These are phyloP conservation scores for Dichotomocladium elegans DNA, from an alignment of 371 early-diverging fungal genomes.

Conservation along the genomic window DNA sequence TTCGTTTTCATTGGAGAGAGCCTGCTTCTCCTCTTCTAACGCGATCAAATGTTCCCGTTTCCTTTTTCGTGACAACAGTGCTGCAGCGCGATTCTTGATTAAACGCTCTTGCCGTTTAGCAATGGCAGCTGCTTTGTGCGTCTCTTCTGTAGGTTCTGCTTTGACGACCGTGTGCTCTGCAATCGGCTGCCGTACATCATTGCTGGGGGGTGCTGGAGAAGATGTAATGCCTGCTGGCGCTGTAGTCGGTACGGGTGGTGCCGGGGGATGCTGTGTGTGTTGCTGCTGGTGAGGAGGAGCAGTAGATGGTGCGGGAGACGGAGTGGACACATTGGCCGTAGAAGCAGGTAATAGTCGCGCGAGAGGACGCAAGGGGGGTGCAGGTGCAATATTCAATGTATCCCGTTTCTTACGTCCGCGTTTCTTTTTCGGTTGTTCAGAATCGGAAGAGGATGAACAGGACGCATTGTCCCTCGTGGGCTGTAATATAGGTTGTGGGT, in stretches of 20 bases:
- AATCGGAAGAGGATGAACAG: slow-evolving; percentile 19
- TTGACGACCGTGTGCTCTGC: slow-evolving; percentile 1
- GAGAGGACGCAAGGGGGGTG: slow-evolving; percentile 14
- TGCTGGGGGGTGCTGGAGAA: slow-evolving; percentile 16
- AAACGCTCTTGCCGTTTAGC: slow-evolving; percentile 82
- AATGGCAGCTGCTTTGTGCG: slow-evolving; percentile 31
- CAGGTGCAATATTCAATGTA: slow-evolving; percentile 20
- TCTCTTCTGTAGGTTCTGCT: slow-evolving; percentile 13
- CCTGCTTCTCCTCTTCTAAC: slow-evolving; percentile 52
- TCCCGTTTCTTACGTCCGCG: slow-evolving; percentile 45
- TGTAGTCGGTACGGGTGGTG: slow-evolving; percentile 2
- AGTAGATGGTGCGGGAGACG: not conserved
- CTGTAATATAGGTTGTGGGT: not conserved
- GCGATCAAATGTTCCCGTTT: slow-evolving; percentile 79
- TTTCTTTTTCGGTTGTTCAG: slow-evolving; percentile 34
- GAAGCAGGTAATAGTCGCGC: not conserved
- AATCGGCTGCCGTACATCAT: not conserved
- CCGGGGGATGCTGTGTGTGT: not conserved
- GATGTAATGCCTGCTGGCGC: not conserved
- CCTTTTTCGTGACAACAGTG: slow-evolving; percentile 81
- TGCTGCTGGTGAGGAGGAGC: slow-evolving; percentile 5
- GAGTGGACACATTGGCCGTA: not conserved
- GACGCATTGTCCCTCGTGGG: not conserved
- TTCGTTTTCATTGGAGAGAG: slow-evolving; percentile 14
- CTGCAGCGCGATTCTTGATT: slow-evolving; percentile 91